These are phyloP conservation scores for Trichoderma afroharzianum DNA, from an alignment of 2,329 filamentous ascomycete genomes.

Conservation along the genomic window DNA sequence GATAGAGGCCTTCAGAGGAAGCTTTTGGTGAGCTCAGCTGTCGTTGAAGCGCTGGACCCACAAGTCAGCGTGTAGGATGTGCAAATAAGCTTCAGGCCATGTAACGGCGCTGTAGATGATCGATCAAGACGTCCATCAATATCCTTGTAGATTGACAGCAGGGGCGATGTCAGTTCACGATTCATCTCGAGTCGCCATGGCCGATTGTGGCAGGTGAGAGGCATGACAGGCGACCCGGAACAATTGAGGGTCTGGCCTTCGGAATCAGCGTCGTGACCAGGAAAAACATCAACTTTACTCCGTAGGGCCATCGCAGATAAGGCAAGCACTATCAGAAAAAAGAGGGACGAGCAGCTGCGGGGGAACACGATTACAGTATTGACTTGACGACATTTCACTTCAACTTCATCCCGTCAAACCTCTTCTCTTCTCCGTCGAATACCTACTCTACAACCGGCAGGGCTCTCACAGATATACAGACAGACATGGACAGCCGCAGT, in stretches of 20 bases:
- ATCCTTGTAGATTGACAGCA: not conserved
- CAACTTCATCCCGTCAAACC: not conserved
- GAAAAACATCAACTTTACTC: conserved; percentile 12
- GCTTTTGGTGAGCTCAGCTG: not conserved
- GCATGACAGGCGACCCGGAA: conserved; percentile 9
- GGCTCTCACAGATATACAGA: not conserved
- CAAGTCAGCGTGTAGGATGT: not conserved
- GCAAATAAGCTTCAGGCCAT: not conserved
- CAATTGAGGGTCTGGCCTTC: conserved; percentile 22
- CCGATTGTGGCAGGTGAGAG: not conserved
- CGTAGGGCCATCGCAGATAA: not conserved
- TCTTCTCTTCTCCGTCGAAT: not conserved
- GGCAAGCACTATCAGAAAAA: conserved; percentile 9
- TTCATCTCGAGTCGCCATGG: not conserved
- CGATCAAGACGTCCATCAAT: not conserved
- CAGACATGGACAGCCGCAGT: conserved; percentile 26
- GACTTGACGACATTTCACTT: not conserved
- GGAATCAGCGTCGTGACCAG: conserved; percentile 15
- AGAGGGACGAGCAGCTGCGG: conserved; percentile 12
- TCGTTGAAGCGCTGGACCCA: not conserved
- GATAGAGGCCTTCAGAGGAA: not conserved
- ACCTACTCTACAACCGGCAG: not conserved
- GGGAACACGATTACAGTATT: not conserved
- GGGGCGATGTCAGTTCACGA: not conserved
- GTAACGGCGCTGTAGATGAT: not conserved